These are phyloP conservation scores for Corymbia maculata DNA, from an alignment of 345 rosid species.

Conservation along the genomic window DNA sequence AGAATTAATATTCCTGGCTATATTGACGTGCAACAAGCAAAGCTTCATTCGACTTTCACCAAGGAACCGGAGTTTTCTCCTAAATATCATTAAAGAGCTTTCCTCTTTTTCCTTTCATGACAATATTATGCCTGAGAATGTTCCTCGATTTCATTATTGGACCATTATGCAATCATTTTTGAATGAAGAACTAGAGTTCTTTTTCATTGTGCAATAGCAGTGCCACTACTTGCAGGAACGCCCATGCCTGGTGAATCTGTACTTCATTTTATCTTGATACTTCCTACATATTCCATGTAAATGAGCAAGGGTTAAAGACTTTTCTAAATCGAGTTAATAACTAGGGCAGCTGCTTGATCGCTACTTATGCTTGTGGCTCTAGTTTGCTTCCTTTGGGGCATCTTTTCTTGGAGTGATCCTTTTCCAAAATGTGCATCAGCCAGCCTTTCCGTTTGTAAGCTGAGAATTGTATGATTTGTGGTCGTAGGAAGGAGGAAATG, in stretches of 20 bases:
- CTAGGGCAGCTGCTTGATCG: neutral
- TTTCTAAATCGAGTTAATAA: too few relatives aligned
- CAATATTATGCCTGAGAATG: neutral
- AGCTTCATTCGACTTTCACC: neutral
- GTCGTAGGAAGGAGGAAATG: too few relatives aligned
- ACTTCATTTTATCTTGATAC: neutral
- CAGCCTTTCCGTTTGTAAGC: too few relatives aligned
- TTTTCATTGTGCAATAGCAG: neutral
- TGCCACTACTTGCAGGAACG: neutral
- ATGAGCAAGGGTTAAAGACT: neutral
- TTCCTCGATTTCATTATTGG: neutral
- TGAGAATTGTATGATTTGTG: too few relatives aligned
- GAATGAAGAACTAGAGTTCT: neutral
- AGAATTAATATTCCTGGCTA: neutral
- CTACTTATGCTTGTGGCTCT: neutral
- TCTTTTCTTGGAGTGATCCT: too few relatives aligned
- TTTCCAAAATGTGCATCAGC: too few relatives aligned
- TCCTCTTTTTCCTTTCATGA: neutral
- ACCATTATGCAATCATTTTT: neutral
- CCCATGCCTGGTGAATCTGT: neutral
- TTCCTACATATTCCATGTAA: neutral
- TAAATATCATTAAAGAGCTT: neutral
- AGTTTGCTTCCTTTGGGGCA: neutral
- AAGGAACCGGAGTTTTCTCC: neutral
- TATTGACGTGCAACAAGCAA: neutral